phyloP scores from a whole-genome alignment of 2,329 filamentous ascomycete genomes.

The Botrytis pseudocinerea region DNA sequence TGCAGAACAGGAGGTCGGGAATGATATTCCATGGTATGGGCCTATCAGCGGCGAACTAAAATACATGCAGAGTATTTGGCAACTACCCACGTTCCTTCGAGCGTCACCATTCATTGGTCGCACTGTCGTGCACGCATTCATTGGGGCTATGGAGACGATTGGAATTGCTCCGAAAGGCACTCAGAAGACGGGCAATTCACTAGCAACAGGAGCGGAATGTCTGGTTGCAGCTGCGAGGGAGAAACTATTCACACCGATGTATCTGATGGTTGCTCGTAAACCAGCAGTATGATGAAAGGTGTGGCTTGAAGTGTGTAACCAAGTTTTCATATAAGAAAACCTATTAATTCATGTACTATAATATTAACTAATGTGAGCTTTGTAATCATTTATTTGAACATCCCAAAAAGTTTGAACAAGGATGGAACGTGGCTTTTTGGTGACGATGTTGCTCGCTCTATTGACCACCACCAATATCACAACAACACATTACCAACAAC shows the following conservation, averaged over 20 bases:
- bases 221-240: conserved; percentile 81
- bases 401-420: background rate
- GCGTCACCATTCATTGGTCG: conserved; percentile 89
- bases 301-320: background rate
- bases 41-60: conserved; percentile 81
- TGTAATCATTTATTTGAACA: background rate
- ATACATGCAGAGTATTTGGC: conserved; percentile 76
- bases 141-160: conserved; percentile 73
- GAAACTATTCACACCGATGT: conserved; percentile 96
- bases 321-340: background rate
- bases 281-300: conserved; percentile 47
- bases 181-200: conserved; percentile 88
- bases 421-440: background rate
- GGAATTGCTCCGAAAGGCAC: conserved; percentile 78
- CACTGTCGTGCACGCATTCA: conserved; percentile 70
- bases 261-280: conserved; percentile 91
- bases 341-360: background rate
- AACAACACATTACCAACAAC: background rate
- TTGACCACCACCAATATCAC: background rate
- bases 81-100: conserved; percentile 82
- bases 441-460: background rate
- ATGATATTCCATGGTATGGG: conserved; percentile 89
- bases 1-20: conserved; percentile 70
- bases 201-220: conserved; percentile 78
- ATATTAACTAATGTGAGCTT: background rate